Evolutionary conservation across 2,329 filamentous ascomycete species (phyloP), one percentile per base, ranked within the genome.

Genomic region (Fonsecaea multimorphosa): DNA sequence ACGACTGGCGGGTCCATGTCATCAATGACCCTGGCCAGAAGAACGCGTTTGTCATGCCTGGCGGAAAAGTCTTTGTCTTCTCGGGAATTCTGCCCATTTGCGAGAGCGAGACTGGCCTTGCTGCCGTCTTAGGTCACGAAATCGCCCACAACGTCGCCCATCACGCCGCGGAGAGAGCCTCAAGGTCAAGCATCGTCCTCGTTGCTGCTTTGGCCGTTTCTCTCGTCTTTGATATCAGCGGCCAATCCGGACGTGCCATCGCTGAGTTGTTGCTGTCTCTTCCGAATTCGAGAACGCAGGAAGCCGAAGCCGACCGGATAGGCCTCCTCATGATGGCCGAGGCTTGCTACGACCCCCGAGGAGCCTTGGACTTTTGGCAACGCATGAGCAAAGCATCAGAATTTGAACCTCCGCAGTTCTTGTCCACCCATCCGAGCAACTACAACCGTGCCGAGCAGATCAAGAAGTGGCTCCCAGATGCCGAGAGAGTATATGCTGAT

Each of bases 1-100:
- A 72, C 38, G 70, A 78, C 4, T 89, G 87, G 86, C 84, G 84
- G 68, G 82, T 88, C 0, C 80, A 86, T 75, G 86, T 89, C 22
- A 87, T 89, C 57, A 77, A 87, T 51, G 79, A 79, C 46, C 74
- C 75, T 0, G 74, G 80, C 5, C 70, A 76, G 75, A 77, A 78
- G 71, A 89, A 89, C 73, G 87, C 87, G 0, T 89, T 89, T 75
- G 87, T 89, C 1, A 79, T 88, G 61, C 86, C 87, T 3, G 86
- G 83, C 3, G 86, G 86, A 5, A 88, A 88, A 70, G 86, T 89
- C 1, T 89, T 89, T 69, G 86, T 89, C 0, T 88, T 87, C 71
- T 84, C 85, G 1, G 87, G 87, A 1, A 87, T 89, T 9, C 71
- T 89, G 14, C 83, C 84, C 2, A 75, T 88, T 27, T 87, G 85